phyloP scores from a whole-genome alignment of 176 grass and related monocot species.

The Chloris gayana region DNA sequence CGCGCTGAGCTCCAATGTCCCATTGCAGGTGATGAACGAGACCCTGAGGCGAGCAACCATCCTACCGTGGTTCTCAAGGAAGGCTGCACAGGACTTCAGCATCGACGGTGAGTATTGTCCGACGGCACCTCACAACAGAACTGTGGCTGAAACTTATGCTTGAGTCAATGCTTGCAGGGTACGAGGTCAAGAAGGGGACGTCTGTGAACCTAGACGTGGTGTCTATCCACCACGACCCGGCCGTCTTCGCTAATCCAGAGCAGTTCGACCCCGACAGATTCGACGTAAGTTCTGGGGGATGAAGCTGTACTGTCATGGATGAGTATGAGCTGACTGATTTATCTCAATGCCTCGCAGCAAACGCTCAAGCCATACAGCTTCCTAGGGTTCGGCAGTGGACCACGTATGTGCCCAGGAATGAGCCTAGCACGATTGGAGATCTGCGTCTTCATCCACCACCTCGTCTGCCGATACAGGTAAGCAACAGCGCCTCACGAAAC shows the following conservation, averaged over 20 bases:
- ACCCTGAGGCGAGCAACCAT: conserved; percentile 73
- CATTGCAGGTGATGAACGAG: conserved; percentile 56
- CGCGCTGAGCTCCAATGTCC: no score
- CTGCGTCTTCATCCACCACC: conserved; percentile 63
- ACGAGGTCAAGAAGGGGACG: conserved; percentile 53
- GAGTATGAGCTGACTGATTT: background rate
- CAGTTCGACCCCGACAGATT: conserved; percentile 59
- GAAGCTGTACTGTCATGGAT: background rate
- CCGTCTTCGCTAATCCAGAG: conserved; percentile 53
- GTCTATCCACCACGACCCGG: conserved; percentile 73
- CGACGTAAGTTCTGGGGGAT: conserved; percentile 29
- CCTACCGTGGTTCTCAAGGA: conserved; percentile 69
- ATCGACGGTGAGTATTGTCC: conserved; percentile 46
- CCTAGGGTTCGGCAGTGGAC: conserved; percentile 67
- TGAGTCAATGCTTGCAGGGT: conserved; percentile 17
- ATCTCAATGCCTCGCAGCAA: conserved; percentile 1
- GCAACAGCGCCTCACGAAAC: background rate
- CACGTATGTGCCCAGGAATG: conserved; percentile 67
- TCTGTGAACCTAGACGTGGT: conserved; percentile 78
- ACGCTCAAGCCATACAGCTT: conserved; percentile 58
- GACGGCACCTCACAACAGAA: background rate
- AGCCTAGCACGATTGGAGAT: conserved; percentile 70
- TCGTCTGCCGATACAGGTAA: conserved; percentile 57
- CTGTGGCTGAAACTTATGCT: no score
- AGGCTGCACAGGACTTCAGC: conserved; percentile 62